A percentile compares a stretch with the other conserved stretches of the same genome.
These are phyloP conservation scores for Aspergillus luchuensis DNA, from an alignment of 2,329 filamentous ascomycete genomes.

Conservation along the genomic window DNA sequence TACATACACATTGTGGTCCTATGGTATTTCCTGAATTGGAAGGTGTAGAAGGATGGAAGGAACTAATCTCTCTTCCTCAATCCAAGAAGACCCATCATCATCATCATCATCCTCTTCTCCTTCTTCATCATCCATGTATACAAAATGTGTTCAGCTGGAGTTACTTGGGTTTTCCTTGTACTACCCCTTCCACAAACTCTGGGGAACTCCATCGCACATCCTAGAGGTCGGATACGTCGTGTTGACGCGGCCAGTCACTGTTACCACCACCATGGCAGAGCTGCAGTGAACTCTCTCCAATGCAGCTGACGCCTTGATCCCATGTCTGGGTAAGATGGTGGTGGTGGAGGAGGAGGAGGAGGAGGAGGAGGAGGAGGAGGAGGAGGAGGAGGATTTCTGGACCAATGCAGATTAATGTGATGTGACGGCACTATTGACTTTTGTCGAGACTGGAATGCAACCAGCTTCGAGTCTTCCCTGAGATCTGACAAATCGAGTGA, in stretches of 20 bases:
- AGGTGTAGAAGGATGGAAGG: too few species aligned
- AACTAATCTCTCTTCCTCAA: too few species aligned
- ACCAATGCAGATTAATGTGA: constrained; percentile 13
- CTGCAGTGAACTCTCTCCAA: not conserved
- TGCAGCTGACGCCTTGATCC: not conserved
- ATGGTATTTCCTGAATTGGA: too few species aligned
- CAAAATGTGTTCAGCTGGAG: not conserved
- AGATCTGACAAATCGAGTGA: constrained; percentile 5
- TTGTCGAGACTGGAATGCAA: not conserved
- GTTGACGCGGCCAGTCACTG: constrained; percentile 7
- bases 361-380: too few species aligned
- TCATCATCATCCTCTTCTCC: not conserved
- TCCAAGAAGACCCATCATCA: not conserved
- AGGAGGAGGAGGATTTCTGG: not conserved
- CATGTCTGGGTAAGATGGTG: not conserved
- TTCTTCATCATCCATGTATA: not conserved
- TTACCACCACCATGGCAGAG: not conserved
- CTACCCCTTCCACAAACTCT: not conserved
- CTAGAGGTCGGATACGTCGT: not conserved
- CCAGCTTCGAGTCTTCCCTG: not conserved
- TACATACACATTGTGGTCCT: too few species aligned
- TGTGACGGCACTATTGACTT: constrained; percentile 14
- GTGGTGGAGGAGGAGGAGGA: not conserved
- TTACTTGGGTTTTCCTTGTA: not conserved
- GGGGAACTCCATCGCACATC: not conserved